Conservation (phyloP, 2,329 filamentous ascomycete species). For the Venturia aucupariae region DNA sequence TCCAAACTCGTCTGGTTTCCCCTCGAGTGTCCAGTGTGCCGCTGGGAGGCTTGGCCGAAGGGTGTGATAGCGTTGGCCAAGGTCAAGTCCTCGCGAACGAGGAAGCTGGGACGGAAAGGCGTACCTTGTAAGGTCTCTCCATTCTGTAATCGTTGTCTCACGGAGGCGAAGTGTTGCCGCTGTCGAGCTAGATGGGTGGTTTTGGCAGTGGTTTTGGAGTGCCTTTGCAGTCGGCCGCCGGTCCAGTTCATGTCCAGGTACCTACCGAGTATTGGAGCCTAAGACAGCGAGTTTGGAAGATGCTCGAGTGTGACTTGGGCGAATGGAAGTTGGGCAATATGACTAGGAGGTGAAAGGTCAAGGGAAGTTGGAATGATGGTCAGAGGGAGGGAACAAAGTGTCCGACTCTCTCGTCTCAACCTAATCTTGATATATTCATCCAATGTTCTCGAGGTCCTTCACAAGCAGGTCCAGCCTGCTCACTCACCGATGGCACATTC, state of each 20-base stretch:
- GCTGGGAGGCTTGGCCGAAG: background rate
- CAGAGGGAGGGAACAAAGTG: background rate
- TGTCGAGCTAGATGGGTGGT: slow-evolving; percentile 32
- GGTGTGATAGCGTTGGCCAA: background rate
- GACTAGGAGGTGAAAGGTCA: too few species aligned
- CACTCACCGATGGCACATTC: background rate
- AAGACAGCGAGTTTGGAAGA: background rate
- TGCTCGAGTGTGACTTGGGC: background rate
- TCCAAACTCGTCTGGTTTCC: background rate
- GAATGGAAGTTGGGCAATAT: background rate
- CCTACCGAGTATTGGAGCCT: background rate
- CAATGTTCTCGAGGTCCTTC: too few species aligned
- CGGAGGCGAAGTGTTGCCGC: slow-evolving; percentile 38
- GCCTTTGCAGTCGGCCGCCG: slow-evolving; percentile 34
- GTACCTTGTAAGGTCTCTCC: slow-evolving; percentile 15
- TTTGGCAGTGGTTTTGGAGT: slow-evolving; percentile 26
- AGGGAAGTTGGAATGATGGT: too few species aligned
- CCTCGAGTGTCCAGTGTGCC: background rate
- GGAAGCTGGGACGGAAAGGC: slow-evolving; percentile 23
- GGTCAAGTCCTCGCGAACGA: slow-evolving; percentile 15
- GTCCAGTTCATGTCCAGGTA: slow-evolving; percentile 39
- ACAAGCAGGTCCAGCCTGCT: too few species aligned
- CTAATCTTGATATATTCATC: too few species aligned
- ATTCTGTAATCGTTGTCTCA: slow-evolving; percentile 26
- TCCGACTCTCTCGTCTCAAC: too few species aligned